A percentile compares a stretch with the other conserved stretches of the same genome.
Conservation (phyloP, 2,329 filamentous ascomycete genomes). For the Exophiala phaeomuriformis region DNA sequence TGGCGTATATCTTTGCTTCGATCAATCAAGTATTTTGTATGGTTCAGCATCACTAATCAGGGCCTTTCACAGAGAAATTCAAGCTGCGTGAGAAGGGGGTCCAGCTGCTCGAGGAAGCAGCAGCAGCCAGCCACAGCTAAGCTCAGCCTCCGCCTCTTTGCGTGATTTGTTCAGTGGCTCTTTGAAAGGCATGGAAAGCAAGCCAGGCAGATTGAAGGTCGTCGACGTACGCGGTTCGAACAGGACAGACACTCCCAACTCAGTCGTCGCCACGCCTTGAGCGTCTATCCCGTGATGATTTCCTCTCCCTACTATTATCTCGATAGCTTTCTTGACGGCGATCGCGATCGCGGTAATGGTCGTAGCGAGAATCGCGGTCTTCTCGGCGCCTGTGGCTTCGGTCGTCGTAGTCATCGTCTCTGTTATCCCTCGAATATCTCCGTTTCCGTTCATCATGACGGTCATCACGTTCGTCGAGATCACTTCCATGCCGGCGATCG, state of each 20-base stretch:
- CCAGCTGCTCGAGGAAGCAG: conserved; percentile 34
- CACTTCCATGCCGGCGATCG: neutral
- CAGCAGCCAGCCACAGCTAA: neutral
- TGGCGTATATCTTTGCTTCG: neutral
- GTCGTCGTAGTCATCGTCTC: conserved; percentile 1
- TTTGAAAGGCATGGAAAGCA: neutral
- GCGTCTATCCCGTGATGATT: conserved; percentile 9
- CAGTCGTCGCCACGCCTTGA: conserved; percentile 7
- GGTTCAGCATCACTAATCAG: neutral
- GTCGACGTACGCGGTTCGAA: too few relatives aligned
- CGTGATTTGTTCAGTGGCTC: neutral
- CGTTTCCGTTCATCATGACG: neutral
- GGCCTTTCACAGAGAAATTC: conserved; percentile 40
- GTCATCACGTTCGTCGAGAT: neutral
- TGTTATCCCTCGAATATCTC: neutral
- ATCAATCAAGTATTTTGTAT: too few relatives aligned
- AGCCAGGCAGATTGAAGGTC: too few relatives aligned
- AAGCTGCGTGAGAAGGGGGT: conserved; percentile 65
- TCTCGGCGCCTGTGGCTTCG: neutral
- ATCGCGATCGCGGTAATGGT: neutral
- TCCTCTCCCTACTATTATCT: conserved; percentile 28
- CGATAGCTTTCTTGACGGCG: conserved; percentile 7
- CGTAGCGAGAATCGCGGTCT: neutral
- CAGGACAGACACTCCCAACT: neutral
- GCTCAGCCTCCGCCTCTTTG: neutral